Percentiles rank a stretch among this genome's conserved stretches.
Evolutionary conservation across 2,329 filamentous ascomycete genomes (phyloP).

Genomic region (Hypoxylon sp.): DNA sequence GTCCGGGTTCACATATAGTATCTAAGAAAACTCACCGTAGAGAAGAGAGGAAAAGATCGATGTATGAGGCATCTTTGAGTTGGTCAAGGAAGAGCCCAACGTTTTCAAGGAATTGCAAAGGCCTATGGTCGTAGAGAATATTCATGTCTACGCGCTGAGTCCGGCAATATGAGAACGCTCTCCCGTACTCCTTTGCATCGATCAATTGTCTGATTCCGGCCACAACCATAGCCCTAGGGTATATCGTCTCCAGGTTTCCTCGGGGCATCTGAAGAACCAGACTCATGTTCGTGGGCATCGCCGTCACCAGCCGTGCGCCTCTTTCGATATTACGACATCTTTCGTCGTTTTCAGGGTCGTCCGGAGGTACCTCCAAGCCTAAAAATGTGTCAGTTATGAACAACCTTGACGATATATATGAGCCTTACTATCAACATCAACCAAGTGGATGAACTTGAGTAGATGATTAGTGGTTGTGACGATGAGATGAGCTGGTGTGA

Average conservation of each 20-base stretch:
- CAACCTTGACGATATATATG: constrained; percentile 7
- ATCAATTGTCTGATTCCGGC: constrained; percentile 89
- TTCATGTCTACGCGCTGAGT: constrained; percentile 98
- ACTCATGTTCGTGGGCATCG: constrained; percentile 88
- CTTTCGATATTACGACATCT: constrained; percentile 92
- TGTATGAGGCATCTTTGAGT: constrained; percentile 82
- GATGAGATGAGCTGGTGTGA: constrained; percentile 86
- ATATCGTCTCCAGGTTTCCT: constrained; percentile 96
- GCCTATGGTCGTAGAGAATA: constrained; percentile 93
- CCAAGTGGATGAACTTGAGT: constrained; percentile 92
- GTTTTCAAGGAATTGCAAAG: constrained; percentile 84
- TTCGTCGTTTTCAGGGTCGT: constrained; percentile 93
- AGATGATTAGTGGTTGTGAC: constrained; percentile 94
- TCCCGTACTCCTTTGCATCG: constrained; percentile 82
- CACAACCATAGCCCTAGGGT: constrained; percentile 90
- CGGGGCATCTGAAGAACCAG: constrained; percentile 94
- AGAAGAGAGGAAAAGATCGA: constrained; percentile 92
- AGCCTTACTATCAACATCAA: constrained; percentile 72
- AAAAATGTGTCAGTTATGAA: constrained; percentile 46
- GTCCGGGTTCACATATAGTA: constrained; percentile 46
- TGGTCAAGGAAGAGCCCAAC: constrained; percentile 86
- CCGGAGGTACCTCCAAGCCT: constrained; percentile 86
- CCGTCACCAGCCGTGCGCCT: constrained; percentile 87
- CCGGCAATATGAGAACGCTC: constrained; percentile 88
- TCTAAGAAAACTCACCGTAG: constrained; percentile 70